Base-by-base conservation (phyloP, 2,329 filamentous ascomycete genomes). In the Tolypocladium nubicola region DNA sequence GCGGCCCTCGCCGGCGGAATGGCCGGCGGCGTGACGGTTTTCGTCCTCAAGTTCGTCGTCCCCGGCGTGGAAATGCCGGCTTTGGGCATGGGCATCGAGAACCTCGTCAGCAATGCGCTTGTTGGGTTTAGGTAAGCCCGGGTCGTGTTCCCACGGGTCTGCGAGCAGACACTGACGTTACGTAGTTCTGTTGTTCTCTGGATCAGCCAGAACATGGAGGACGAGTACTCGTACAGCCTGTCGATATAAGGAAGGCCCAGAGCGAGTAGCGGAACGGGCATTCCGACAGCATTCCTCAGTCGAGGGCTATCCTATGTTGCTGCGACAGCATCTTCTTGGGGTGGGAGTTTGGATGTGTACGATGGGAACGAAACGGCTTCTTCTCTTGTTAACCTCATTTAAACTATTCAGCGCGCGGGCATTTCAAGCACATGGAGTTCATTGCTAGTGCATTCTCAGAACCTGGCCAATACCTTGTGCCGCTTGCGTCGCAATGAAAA, bases 141-240 rank as follows among this genome's bases (percentile, higher is more conserved):
- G 7, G 33, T 13, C 10, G 23, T 14, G 3, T 43, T 9, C 41
- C 13, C 13, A 21, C 16, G 33, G 5, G 7, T 13, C 2, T 53
- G 4, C 10, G 38, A 6, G 11, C 16, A 39, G 26, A 4, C 38
- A 8, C 65, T 69, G 57, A 64, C 57, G n/a, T 26, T 7, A 4
- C 13, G 19, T 62, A 83, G 82, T 71, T 81, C 80, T 26, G 83
- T 85, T 53, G 79, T 86, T 59, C 76, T 87, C 47, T 87, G 84
- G 84, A 72, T 87, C 57, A 84, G 80, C 72, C 84, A 87, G 76
- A 87, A 87, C 65, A 86, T 87, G 81, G 84, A 87, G 74, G 84
- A 87, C 65, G 84, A 87, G 71, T 87, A 87, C 64, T 79, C 83
- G 52, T 87, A 87, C 71, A 87, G 86, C 69, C 71, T 87, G 63